Percentiles rank a stretch among this genome's conserved stretches.
Evolutionary conservation across 805 yeast genomes (phyloP).

Genomic region (Yueomyces sp.): DNA sequence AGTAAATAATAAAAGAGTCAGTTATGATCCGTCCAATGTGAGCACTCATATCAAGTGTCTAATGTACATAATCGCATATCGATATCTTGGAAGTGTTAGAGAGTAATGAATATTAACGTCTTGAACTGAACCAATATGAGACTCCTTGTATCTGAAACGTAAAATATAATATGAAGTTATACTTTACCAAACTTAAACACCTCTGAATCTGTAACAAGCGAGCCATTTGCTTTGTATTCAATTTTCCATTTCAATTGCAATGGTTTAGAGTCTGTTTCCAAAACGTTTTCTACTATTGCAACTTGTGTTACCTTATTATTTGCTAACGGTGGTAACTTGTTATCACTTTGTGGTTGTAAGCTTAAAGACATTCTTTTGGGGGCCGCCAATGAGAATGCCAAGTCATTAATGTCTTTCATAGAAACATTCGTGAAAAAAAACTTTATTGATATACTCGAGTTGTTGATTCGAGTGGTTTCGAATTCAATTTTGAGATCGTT

Average conservation of each 20-base stretch:
- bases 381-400: slow-evolving; percentile 54
- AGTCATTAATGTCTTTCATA: slow-evolving; percentile 30
- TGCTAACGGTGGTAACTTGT: slow-evolving; percentile 33
- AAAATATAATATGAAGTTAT: too few species aligned
- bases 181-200: too few species aligned
- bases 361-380: slow-evolving; percentile 45
- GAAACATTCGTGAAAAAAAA: slow-evolving; percentile 39
- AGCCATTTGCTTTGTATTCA: too few species aligned
- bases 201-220: too few species aligned
- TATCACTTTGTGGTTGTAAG: slow-evolving; percentile 47
- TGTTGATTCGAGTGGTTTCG: slow-evolving; percentile 25
- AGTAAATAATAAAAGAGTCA: neutral
- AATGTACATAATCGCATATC: too few species aligned
- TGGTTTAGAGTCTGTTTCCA: slow-evolving; percentile 21
- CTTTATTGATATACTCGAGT: slow-evolving; percentile 28
- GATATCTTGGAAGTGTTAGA: too few species aligned
- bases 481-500: slow-evolving; percentile 34
- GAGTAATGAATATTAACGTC: too few species aligned
- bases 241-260: slow-evolving; percentile 62
- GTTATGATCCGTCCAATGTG: too few species aligned
- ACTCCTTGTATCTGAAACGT: too few species aligned
- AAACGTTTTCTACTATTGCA: slow-evolving; percentile 20
- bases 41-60: too few species aligned
- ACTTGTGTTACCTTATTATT: slow-evolving; percentile 39
- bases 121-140: too few species aligned